Percentiles rank a stretch among this genome's conserved stretches.
Conservation (phyloP, 805 yeast species). For the Candida awuae region DNA sequence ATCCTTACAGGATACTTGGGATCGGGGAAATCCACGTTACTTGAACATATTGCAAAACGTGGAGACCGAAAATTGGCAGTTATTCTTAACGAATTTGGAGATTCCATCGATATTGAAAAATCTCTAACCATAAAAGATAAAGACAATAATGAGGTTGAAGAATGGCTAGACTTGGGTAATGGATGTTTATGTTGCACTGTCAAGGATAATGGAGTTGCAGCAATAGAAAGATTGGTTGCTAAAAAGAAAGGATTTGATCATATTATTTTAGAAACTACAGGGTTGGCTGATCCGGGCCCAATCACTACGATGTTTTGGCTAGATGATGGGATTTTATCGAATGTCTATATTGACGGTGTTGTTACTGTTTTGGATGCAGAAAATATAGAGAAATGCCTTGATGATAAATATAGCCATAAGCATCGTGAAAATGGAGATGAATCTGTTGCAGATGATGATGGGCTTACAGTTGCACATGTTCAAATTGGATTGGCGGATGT, state of each 20-base stretch:
- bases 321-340: slow-evolving; percentile 79
- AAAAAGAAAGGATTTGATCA: slow-evolving; percentile 69
- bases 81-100: slow-evolving; percentile 87
- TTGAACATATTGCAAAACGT: slow-evolving; percentile 63
- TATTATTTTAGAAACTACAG: slow-evolving; percentile 89
- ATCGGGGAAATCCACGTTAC: slow-evolving; percentile 84
- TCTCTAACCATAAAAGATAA: slow-evolving; percentile 60
- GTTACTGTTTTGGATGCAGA: slow-evolving; percentile 77
- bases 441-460: slow-evolving; percentile 25
- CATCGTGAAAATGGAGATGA: slow-evolving; percentile 30
- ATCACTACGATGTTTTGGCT: slow-evolving; percentile 97
- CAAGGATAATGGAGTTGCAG: slow-evolving; percentile 88
- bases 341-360: slow-evolving; percentile 85
- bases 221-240: slow-evolving; percentile 80
- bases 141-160: slow-evolving; percentile 55
- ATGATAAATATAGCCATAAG: slow-evolving; percentile 43
- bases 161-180: slow-evolving; percentile 94
- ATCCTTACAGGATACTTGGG: slow-evolving; percentile 94
- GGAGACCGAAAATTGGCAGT: slow-evolving; percentile 78
- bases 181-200: slow-evolving; percentile 97
- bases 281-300: slow-evolving; percentile 96
- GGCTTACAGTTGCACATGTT: slow-evolving; percentile 70
- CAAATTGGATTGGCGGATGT: slow-evolving; percentile 90
- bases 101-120: slow-evolving; percentile 82
- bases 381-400: slow-evolving; percentile 56